Percentiles rank a stretch among this genome's conserved stretches.
phyloP scores from a whole-genome alignment of 345 rosid species.

The Noccaea bulbosa region DNA sequence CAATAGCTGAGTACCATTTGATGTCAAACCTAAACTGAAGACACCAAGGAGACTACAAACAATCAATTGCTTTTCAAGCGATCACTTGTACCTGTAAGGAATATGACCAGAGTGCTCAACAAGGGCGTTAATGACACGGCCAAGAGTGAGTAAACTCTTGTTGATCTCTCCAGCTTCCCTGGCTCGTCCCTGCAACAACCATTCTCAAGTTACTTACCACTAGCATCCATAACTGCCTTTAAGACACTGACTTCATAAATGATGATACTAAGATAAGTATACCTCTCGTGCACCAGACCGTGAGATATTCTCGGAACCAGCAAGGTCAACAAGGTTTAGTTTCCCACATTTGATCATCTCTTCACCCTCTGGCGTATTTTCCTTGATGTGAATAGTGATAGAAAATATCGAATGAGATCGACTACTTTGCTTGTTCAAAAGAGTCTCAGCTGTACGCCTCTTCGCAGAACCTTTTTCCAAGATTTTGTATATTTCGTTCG shows the following conservation, averaged over 20 bases:
- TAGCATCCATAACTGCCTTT: constrained; percentile 29
- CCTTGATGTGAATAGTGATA: constrained; percentile 94
- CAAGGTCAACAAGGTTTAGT: constrained; percentile 97
- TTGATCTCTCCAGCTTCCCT: constrained; percentile 99
- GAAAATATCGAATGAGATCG: constrained; percentile 98
- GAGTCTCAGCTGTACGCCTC: constrained; percentile 99
- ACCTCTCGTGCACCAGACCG: constrained; percentile 99
- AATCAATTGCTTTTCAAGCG: constrained; percentile 2
- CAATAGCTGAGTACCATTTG: constrained; percentile 23
- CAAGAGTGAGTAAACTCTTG: constrained; percentile 97
- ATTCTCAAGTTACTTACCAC: constrained; percentile 20
- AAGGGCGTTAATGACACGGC: constrained; percentile 94
- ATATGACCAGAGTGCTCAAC: constrained; percentile 99
- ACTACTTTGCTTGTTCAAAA: constrained; percentile 98
- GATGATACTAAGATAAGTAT: constrained; percentile 27
- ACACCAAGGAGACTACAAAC: background rate
- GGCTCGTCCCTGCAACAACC: constrained; percentile 85
- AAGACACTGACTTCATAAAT: constrained; percentile 21
- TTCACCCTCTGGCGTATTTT: constrained; percentile 97
- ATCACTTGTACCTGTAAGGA: constrained; percentile 73
- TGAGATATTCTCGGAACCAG: constrained; percentile 98
- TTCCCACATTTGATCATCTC: constrained; percentile 99
- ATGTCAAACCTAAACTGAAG: background rate
- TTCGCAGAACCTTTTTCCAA: constrained; percentile 96
- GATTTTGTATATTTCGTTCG: constrained; percentile 94